Base-by-base conservation (phyloP, 305 asterid genomes). In the Ilex paraguariensis region DNA sequence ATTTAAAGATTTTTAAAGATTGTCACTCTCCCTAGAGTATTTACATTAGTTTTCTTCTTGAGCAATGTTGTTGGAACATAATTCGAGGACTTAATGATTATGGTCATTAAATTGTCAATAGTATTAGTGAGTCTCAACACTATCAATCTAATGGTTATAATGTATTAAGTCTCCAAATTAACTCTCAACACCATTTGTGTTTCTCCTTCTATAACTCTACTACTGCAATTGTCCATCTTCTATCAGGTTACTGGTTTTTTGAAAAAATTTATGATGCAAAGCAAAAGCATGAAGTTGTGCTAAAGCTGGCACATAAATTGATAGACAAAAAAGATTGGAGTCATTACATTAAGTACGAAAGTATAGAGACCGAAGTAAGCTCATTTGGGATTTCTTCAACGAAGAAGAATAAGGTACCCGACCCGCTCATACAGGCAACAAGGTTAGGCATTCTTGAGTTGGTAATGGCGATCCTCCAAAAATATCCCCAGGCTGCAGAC, bases 341-440 rank as follows among this genome's bases (percentile, higher is more conserved):
- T 6, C 32, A 57, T 33, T 36, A 28, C 12, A 56, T 0, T 1
- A 11, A n/a, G 6, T 4, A 36, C 1, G 42, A 36, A 36, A 36
- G 9, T 36, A 4, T 3, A 36, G 42, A 36, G 2, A 0, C 42
- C 9, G 42, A 8, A 3, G 9, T 36, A 0, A n/a, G 4, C 53
- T 11, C 53, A 49, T 49, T n/a, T 49, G 14, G 53, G 11, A 49
- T 49, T 36, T 36, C 42, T 4, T 36, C 42, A 36, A 5, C 5
- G 9, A 36, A 36, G 42, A 21, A 21, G 28, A 36, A 40, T 1
- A 55, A 1, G 15, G 52, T 30, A 30, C 14, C 50, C 14, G 44
- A 30, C 55, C 69, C 69, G 13, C 36, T 65, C n/a, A 45, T 65
- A 15, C 56, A 65, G 54, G 57, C 63, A 45, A 56, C 63, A 46